Evolutionary conservation across 2,329 filamentous ascomycete genomes (phyloP).

Genomic region (Lachnellula occidentalis): DNA sequence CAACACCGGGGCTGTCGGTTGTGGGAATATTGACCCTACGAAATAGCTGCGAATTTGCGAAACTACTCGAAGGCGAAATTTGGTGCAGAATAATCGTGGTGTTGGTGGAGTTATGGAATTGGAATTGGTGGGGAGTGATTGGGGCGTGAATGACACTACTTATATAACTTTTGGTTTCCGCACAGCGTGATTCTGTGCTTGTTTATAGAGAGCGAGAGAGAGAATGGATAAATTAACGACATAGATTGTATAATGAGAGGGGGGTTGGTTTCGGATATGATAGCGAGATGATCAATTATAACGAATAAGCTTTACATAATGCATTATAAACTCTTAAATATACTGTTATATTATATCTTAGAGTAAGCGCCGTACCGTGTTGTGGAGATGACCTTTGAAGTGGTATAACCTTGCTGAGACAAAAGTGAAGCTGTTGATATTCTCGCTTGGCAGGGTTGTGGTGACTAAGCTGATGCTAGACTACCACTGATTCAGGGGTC

Average conservation of each 20-base stretch:
- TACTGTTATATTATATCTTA: no score
- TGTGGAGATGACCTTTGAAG: no score
- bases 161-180: neutral
- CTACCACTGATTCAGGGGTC: no score
- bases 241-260: constrained; percentile 25
- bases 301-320: constrained; percentile 1
- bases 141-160: neutral
- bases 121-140: constrained; percentile 1
- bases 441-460: neutral
- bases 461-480: neutral
- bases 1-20: neutral
- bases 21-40: neutral
- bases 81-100: constrained; percentile 4
- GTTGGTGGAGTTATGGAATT: constrained; percentile 13
- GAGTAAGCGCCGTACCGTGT: no score
- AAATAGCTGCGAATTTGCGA: no score
- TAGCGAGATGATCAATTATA: neutral
- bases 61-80: no score
- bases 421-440: no score
- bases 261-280: constrained; percentile 1
- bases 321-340: neutral
- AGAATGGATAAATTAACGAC: no score
- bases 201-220: constrained; percentile 5
- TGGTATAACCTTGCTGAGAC: no score
- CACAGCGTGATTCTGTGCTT: constrained; percentile 11